Evolutionary conservation across 2,329 filamentous ascomycete genomes (phyloP).

Genomic region (Penicillium crustosum): DNA sequence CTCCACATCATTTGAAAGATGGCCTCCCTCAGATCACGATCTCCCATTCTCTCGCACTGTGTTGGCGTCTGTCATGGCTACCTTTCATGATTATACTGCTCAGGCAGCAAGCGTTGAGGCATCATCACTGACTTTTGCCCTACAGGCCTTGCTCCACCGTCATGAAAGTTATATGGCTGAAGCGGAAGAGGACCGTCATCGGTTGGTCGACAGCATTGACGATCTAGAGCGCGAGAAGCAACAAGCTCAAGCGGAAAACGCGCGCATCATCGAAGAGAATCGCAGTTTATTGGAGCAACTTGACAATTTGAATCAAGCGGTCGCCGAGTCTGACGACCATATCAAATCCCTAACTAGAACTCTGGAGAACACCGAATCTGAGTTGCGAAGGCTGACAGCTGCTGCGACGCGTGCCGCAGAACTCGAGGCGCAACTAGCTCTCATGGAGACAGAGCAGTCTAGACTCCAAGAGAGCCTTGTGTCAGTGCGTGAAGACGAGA

Average conservation of each 20-base stretch:
- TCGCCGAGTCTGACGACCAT: slow-evolving; percentile 75
- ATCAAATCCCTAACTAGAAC: slow-evolving; percentile 75
- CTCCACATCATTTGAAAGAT: slow-evolving; percentile 14
- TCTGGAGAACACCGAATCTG: slow-evolving; percentile 73
- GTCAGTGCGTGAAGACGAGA: slow-evolving; percentile 70
- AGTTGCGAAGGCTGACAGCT: slow-evolving; percentile 70
- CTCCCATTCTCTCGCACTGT: slow-evolving; percentile 32
- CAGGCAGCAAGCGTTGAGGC: slow-evolving; percentile 20
- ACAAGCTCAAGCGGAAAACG: slow-evolving; percentile 73
- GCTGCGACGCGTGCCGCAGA: slow-evolving; percentile 73
- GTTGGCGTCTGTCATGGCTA: slow-evolving; percentile 33
- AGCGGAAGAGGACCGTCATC: slow-evolving; percentile 77
- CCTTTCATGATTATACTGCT: slow-evolving; percentile 25
- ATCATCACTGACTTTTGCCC: slow-evolving; percentile 67
- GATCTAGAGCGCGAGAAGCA: slow-evolving; percentile 72
- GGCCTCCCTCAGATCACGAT: slow-evolving; percentile 23
- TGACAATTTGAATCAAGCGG: slow-evolving; percentile 76
- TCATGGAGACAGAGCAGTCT: slow-evolving; percentile 79
- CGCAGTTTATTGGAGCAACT: slow-evolving; percentile 76
- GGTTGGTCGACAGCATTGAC: slow-evolving; percentile 71
- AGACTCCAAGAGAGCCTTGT: slow-evolving; percentile 67
- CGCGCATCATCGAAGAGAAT: slow-evolving; percentile 78
- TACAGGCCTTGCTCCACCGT: slow-evolving; percentile 84
- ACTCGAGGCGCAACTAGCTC: slow-evolving; percentile 75
- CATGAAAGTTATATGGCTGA: slow-evolving; percentile 95